Conservation (phyloP, 148 eudicot species). For the Vaccinium corymbosum region DNA sequence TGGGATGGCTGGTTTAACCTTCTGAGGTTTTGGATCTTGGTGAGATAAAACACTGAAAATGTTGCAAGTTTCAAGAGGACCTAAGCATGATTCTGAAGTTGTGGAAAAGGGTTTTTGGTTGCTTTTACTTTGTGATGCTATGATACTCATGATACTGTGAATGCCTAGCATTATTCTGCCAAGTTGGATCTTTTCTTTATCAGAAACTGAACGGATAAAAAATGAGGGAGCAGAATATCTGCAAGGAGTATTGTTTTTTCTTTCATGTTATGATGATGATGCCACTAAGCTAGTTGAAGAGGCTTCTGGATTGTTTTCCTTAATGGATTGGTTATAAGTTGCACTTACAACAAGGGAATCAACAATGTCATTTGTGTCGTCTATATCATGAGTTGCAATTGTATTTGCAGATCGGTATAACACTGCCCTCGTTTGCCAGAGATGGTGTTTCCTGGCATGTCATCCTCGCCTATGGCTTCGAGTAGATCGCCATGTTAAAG, state of each 20-base stretch:
- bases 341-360: neutral
- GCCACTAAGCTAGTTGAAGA: conserved; percentile 5
- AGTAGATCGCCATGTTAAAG: conserved; percentile 69
- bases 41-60: neutral
- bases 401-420: conserved; percentile 99
- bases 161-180: neutral
- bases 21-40: neutral
- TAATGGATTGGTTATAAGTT: neutral
- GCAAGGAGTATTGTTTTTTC: neutral
- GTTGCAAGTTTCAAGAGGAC: neutral
- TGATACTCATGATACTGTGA: neutral
- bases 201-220: neutral
- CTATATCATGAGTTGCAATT: conserved; percentile 48
- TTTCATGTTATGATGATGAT: conserved; percentile 8
- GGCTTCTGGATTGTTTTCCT: neutral
- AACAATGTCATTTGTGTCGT: conserved; percentile 17
- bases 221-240: neutral
- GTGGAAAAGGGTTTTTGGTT: neutral
- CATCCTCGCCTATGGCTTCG: conserved; percentile 96
- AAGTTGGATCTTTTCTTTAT: neutral
- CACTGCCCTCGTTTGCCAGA: conserved; percentile 99
- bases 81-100: neutral
- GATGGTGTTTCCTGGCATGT: conserved; percentile 96
- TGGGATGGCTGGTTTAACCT: neutral
- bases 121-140: neutral